Base-by-base conservation (phyloP, 2,329 filamentous ascomycete species). In the Bisporella sp. region DNA sequence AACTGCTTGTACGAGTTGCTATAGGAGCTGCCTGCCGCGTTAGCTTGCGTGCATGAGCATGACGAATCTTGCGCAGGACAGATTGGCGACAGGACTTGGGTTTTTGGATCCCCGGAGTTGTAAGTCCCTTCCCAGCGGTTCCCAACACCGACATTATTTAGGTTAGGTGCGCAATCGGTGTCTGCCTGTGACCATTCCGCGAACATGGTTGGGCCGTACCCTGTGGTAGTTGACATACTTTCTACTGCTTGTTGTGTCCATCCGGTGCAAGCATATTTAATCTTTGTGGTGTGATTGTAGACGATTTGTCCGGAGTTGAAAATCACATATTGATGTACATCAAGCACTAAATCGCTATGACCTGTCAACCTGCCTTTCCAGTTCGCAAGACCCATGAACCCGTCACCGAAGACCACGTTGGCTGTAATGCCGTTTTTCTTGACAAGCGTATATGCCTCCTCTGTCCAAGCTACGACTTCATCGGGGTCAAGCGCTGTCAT, bases 111-210 rank as follows among this genome's bases (percentile, higher is more conserved):
- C 49, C 84, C 84, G 45, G 82, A 84, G 61, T 85, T 74, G 62
- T 89, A 82, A 0, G 89, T 95, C 49, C 93, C 93, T 65, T 89
- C 86, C 93, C 93, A 99, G 48, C 93, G 85, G 46, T 84, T 91
- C 43, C 93, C 93, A 64, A 84, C 82, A 60, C 85, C 85, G 37
- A 96, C 89, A 68, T 96, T 92, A 69, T 95, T 97, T 61, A 99
- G 79, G 69, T 88, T 82, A 52, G 77, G 69, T 0, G 90, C 84
- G 71, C 93, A 99, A 72, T 99, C 93, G 1, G 93, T 96, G 69
- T 99, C 93, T 39, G 93, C 92, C 72, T 97, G 92, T 0, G 87
- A 92, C 90, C 91, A 99, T 74, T 99, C 93, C 58, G 92, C 93
- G 67, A 95, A 91, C 59, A 97, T 81, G 13, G 90, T 97, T 1